phyloP scores from a whole-genome alignment of 257 asterid species.

The Asclepias syriaca region DNA sequence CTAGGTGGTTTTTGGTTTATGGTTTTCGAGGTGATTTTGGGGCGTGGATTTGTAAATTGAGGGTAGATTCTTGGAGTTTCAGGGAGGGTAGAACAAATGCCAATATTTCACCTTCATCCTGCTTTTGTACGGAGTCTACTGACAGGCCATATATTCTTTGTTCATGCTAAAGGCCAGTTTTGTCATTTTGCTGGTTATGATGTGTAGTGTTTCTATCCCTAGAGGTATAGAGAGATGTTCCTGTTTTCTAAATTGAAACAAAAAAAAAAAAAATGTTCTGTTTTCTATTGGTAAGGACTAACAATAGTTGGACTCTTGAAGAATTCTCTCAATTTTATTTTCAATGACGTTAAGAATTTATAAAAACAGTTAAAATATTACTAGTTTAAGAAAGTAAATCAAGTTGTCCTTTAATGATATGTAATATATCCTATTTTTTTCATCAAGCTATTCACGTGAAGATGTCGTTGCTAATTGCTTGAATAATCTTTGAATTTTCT shows the following conservation, averaged over 20 bases:
- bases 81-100: not conserved
- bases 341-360: too few relatives aligned
- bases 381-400: too few relatives aligned
- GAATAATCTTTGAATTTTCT: too few relatives aligned
- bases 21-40: conserved; percentile 1
- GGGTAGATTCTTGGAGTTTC: not conserved
- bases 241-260: not conserved
- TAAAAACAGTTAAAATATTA: too few relatives aligned
- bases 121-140: not conserved
- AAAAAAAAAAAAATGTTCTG: not conserved
- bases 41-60: not conserved
- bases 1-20: conserved; percentile 11
- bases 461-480: too few relatives aligned
- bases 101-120: not conserved
- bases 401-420: too few relatives aligned
- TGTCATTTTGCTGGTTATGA: not conserved
- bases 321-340: too few relatives aligned
- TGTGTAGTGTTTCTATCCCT: not conserved
- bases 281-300: not conserved
- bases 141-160: conserved; percentile 8
- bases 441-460: too few relatives aligned
- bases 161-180: conserved; percentile 21
- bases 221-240: not conserved
- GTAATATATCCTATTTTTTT: too few relatives aligned
- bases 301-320: not conserved